Evolutionary conservation across 192 early-diverging fungal genomes (phyloP), one percentile per base, ranked within the genome.

Genomic region (Phycomyces nitens): DNA sequence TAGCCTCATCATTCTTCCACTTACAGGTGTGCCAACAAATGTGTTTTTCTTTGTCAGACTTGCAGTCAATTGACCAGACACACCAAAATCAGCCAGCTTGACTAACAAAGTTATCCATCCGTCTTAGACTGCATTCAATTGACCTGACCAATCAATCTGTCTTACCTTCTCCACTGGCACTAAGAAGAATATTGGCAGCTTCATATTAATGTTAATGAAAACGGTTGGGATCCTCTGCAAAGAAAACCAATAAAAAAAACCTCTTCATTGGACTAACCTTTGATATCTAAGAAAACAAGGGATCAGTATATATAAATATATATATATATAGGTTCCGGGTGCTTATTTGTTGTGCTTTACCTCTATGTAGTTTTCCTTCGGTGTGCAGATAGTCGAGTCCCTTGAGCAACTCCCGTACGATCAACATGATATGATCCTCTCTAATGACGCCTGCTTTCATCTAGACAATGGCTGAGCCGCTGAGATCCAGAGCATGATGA

Each of bases 1-100:
- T n/a, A n/a, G n/a, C 29, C 29, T 34, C 7, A 34, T 34, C 7
- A 7, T 34, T 34, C 7, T 34, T 34, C 29, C 12, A 68, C 77
- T 71, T 77, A 84, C 82, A 23, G 97, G 97, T 22, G 95, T 97
- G 2, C 97, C 97, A 5, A 99, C 97, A 87, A 99, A 97, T 18
- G 97, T 96, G 72, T 92, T 92, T 72, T 94, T 95, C 68, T 96
- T 95, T 34, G 90, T 94, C 74, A 94, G 84, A 23, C 92, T 95
- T 2, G 87, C 87, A 10, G 93, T 92, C 34, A 96, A 78, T 77
- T 97, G 95, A 24, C 94, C 94, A 23, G 92, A 91, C n/a, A 99
- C 96, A 10, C 96, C 96, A 84, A 99, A 99, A 80, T 99, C 96
- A 3, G 94, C 95, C 56, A 99, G 81, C 74, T 97, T 99, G 51